These are phyloP conservation scores for Avena eriantha DNA, from an alignment of 176 grass and related monocot genomes.

Conservation along the genomic window DNA sequence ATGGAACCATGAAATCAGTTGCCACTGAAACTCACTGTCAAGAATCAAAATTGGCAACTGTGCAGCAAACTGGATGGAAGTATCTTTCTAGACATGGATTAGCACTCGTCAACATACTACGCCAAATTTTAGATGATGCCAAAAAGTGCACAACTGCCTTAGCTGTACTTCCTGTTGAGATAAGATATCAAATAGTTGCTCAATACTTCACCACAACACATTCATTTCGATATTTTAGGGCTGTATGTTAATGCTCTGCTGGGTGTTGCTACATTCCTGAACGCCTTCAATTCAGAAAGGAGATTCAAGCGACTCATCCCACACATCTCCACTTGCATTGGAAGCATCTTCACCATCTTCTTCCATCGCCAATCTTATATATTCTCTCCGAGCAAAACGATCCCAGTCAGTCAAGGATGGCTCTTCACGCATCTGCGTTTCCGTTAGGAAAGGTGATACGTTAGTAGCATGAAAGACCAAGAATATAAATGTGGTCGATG, in stretches of 20 bases:
- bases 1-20: constrained; percentile 39
- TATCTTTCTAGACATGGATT: constrained; percentile 26
- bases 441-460: constrained; percentile 23
- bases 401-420: constrained; percentile 97
- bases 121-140: constrained; percentile 41
- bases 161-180: constrained; percentile 41
- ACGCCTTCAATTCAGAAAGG: constrained; percentile 54
- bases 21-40: constrained; percentile 22
- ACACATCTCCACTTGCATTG: constrained; percentile 93
- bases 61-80: constrained; percentile 15
- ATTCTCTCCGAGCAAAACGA: constrained; percentile 90
- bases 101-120: constrained; percentile 6
- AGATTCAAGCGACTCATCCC: constrained; percentile 95
- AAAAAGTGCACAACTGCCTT: constrained; percentile 37
- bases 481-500: not conserved
- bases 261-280: constrained; percentile 11
- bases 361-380: constrained; percentile 94
- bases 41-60: constrained; percentile 35
- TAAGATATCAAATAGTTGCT: constrained; percentile 43
- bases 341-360: constrained; percentile 99
- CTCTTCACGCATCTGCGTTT: constrained; percentile 89
- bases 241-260: constrained; percentile 22
- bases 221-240: constrained; percentile 46
- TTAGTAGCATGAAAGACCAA: constrained; percentile 7
- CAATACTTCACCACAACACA: constrained; percentile 35